Conservation (phyloP, 805 yeast genomes). For the Starmera dryadoides region DNA sequence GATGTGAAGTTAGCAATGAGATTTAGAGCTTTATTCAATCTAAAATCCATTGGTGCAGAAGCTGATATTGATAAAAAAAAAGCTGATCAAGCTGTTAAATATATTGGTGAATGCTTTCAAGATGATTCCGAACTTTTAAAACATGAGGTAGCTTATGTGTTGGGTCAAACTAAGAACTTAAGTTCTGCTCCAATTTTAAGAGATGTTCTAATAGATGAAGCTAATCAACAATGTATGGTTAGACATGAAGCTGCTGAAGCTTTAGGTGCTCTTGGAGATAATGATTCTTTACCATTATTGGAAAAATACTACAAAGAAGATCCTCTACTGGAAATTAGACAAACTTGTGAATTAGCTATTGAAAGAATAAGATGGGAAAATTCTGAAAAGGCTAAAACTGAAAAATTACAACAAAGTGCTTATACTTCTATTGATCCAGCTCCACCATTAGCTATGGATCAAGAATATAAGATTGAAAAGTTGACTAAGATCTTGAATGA, state of each 20-base stretch:
- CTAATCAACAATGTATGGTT: conserved; percentile 86
- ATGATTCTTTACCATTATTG: conserved; percentile 60
- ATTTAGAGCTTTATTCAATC: conserved; percentile 88
- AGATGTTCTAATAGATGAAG: conserved; percentile 53
- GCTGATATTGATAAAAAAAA: conserved; percentile 40
- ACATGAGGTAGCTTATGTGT: conserved; percentile 95
- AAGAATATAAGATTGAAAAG: conserved; percentile 53
- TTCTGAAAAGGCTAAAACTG: conserved; percentile 57
- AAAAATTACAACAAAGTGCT: conserved; percentile 65
- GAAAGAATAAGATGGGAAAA: conserved; percentile 92
- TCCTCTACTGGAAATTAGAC: conserved; percentile 82
- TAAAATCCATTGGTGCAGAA: conserved; percentile 81
- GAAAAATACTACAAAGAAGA: conserved; percentile 60
- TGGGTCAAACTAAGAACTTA: conserved; percentile 89
- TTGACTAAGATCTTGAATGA: conserved; percentile 67
- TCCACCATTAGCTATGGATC: conserved; percentile 80
- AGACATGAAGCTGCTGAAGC: conserved; percentile 99
- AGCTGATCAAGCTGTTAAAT: conserved; percentile 66
- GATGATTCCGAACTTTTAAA: conserved; percentile 76
- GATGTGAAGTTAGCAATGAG: conserved; percentile 72
- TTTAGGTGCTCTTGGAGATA: conserved; percentile 89
- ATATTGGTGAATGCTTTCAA: conserved; percentile 85
- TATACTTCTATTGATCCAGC: conserved; percentile 95
- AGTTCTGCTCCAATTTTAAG: conserved; percentile 71
- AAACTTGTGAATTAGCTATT: conserved; percentile 96